A percentile compares a stretch with the other conserved stretches of the same genome.
Conservation (phyloP, 495 filamentous ascomycete genomes). For the Penicillium desertorum region DNA sequence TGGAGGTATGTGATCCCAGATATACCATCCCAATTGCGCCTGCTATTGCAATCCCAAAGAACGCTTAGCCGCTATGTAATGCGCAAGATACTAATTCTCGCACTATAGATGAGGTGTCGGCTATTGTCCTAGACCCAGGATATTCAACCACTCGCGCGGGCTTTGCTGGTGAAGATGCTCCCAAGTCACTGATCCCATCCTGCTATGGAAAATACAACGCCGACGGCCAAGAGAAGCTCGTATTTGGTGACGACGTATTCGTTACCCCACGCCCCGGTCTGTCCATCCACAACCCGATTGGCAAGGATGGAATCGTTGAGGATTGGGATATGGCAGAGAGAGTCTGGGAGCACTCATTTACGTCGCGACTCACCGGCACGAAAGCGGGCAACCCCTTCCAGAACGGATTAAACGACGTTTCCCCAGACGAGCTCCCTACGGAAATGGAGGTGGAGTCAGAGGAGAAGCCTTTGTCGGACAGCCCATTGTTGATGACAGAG, state of each 20-base stretch:
- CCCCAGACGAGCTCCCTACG: constrained; percentile 58
- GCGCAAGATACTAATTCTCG: constrained; percentile 16
- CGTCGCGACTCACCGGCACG: constrained; percentile 68
- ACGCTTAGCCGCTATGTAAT: background rate
- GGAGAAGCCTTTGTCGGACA: constrained; percentile 82
- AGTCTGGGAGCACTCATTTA: constrained; percentile 87
- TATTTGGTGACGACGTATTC: constrained; percentile 87
- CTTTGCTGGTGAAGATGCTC: constrained; percentile 95
- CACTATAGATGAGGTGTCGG: constrained; percentile 84
- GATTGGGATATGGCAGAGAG: constrained; percentile 92
- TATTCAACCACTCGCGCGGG: constrained; percentile 88
- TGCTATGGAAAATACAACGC: constrained; percentile 69
- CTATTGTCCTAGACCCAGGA: constrained; percentile 93
- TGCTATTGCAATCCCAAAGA: background rate
- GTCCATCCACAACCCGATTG: constrained; percentile 87
- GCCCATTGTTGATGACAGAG: constrained; percentile 91
- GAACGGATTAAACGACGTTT: constrained; percentile 72
- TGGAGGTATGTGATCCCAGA: constrained; percentile 61
- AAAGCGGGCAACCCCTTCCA: constrained; percentile 62
- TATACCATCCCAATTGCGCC: constrained; percentile 15
- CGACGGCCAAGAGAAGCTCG: constrained; percentile 55
- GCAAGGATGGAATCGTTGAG: constrained; percentile 84
- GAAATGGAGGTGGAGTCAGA: constrained; percentile 69
- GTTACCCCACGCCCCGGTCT: constrained; percentile 71
- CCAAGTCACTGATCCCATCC: constrained; percentile 87